Base-by-base conservation (phyloP, 1,284 basidiomycete genomes). In the Pisolithus thermaeus region DNA sequence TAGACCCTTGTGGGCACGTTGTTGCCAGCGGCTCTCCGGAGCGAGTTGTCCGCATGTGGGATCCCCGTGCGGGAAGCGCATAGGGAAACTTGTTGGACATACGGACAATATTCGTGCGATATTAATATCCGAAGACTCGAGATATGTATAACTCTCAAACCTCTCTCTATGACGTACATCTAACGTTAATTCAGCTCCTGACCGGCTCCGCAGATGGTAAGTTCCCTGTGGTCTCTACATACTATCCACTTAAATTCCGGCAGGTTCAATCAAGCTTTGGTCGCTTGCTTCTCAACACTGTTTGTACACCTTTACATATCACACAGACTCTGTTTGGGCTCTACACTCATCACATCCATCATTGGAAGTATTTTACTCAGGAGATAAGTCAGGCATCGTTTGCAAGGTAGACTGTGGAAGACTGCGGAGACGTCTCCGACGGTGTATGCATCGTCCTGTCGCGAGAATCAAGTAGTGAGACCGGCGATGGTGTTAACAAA, bases 41-140 rank as follows among this genome's bases (percentile, higher is more conserved):
- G 63, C 79, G 90, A 30, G 87, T 95, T 1, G 77, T 99, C 30
- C 75, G 92, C 18, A 74, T 97, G 53, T 99, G 92, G 92, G 97
- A 99, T 66, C 92, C 95, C 3, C 78, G 97, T 20, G 78, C 83
- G 1, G 87, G 7, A 86, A 82, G 66, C 78, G 84, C 51, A 84
- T 82, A 20, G 84, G 77, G 60, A 81, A 81, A 66, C 75, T 97
- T 3, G 90, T 96, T 3, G 97, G 96, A 0, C 97, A 99, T 68
- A 96, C 94, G 0, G 96, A 99, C 69, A 97, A 97, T 61, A 92
- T 99, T 48, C 81, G 96, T 4, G 83, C 91, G 1, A 87, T 98
- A 45, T 70, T 96, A 42, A 76, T 98, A 4, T 90, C 87, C 18
- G 90, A 95, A 35, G 95, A 98, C 69, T 86, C 89, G 23, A 80